A percentile compares a stretch with the other conserved stretches of the same genome.
phyloP scores from a whole-genome alignment of 2,329 filamentous ascomycete genomes.

The Cladosporium sp. region DNA sequence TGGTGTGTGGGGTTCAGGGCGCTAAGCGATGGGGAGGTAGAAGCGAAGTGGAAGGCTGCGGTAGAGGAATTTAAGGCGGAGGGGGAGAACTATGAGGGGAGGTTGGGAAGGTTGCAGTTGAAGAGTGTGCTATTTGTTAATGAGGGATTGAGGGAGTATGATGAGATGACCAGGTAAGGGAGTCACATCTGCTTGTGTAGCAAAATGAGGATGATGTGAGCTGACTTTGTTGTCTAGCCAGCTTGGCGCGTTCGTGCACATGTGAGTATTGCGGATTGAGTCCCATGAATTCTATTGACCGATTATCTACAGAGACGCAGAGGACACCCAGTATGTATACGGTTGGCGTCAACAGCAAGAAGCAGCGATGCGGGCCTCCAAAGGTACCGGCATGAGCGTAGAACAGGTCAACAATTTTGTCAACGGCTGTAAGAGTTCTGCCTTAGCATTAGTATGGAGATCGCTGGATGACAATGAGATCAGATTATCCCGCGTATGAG shows the following conservation, averaged over 20 bases:
- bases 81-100: constrained; percentile 39
- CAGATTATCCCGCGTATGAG: constrained; percentile 50
- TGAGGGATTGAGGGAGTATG: constrained; percentile 51
- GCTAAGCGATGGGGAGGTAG: constrained; percentile 49
- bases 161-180: constrained; percentile 49
- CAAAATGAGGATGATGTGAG: not conserved
- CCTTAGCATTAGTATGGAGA: not conserved
- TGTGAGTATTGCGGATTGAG: constrained; percentile 37
- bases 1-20: constrained; percentile 84
- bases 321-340: constrained; percentile 70
- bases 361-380: constrained; percentile 56
- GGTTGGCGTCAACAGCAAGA: constrained; percentile 81
- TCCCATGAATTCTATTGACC: not conserved
- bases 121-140: constrained; percentile 55
- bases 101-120: constrained; percentile 49
- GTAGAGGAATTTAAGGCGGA: constrained; percentile 44
- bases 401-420: constrained; percentile 73
- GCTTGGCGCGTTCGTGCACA: constrained; percentile 59
- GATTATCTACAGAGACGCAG: constrained; percentile 51
- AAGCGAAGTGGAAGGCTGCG: constrained; percentile 48
- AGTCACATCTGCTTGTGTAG: not conserved
- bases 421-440: constrained; percentile 49
- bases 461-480: not conserved
- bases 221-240: constrained; percentile 32
- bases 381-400: constrained; percentile 73